Evolutionary conservation across 768 basidiomycete genomes (phyloP).

Genomic region (Sistotremastrum niveocremeum): DNA sequence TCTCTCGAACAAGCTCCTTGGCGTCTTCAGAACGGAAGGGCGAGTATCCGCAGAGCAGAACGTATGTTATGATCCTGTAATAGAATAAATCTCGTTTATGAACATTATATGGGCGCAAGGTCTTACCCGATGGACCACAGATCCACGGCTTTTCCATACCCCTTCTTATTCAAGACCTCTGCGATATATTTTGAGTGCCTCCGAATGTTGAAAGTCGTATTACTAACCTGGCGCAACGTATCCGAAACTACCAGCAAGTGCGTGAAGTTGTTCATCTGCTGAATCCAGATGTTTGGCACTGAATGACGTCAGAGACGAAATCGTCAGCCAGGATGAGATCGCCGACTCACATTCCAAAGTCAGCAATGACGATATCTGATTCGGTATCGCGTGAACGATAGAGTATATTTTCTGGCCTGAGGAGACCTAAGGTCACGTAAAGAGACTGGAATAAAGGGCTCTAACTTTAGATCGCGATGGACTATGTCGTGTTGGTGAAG

Average conservation of each 20-base stretch:
- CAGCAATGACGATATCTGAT: slow-evolving; percentile 88
- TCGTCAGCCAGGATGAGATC: not conserved
- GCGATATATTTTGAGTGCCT: slow-evolving; percentile 1
- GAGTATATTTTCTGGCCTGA: slow-evolving; percentile 89
- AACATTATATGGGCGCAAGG: not conserved
- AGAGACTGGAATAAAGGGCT: not conserved
- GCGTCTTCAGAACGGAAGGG: slow-evolving; percentile 83
- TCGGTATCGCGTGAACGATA: slow-evolving; percentile 65
- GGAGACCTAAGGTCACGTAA: not conserved
- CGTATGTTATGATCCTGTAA: slow-evolving; percentile 81
- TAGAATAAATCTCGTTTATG: not conserved
- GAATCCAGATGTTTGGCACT: slow-evolving; percentile 77
- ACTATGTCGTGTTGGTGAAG: slow-evolving; percentile 89
- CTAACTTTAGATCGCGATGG: slow-evolving; percentile 88
- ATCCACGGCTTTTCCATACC: slow-evolving; percentile 88
- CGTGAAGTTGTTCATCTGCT: slow-evolving; percentile 53
- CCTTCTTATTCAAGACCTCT: slow-evolving; percentile 66
- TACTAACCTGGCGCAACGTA: slow-evolving; percentile 64
- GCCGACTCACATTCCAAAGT: slow-evolving; percentile 81
- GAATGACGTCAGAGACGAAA: not conserved
- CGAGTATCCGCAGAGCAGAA: slow-evolving; percentile 87
- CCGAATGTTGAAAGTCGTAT: not conserved
- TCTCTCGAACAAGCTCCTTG: slow-evolving; percentile 65
- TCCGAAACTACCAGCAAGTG: slow-evolving; percentile 71
- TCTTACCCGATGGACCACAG: slow-evolving; percentile 84